Conservation (phyloP, 306 rosid species). For the Astragalus membranaceus region DNA sequence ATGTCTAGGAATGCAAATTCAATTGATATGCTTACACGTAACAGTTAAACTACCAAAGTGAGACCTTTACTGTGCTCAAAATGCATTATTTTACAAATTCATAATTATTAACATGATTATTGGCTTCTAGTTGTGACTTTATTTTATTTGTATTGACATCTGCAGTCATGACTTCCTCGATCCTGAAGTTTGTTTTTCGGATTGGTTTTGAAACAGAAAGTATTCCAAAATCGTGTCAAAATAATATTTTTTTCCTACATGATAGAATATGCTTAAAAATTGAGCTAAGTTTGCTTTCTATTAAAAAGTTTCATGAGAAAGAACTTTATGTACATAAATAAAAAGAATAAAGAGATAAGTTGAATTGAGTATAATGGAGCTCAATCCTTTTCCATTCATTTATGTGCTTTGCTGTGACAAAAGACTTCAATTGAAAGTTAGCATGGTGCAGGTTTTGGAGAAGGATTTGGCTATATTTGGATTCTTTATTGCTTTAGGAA, state of each 20-base stretch:
- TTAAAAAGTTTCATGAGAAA: background rate
- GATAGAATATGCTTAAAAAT: background rate
- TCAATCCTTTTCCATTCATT: slow-evolving; percentile 6
- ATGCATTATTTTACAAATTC: background rate
- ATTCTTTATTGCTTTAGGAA: slow-evolving; percentile 94
- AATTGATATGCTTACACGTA: background rate
- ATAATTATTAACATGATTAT: background rate
- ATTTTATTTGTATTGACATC: slow-evolving; percentile 11
- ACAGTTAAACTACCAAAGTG: background rate
- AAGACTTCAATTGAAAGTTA: slow-evolving; percentile 23
- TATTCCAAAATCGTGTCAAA: background rate
- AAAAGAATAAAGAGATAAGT: slow-evolving; percentile 10
- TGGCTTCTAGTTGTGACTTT: background rate
- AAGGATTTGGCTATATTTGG: slow-evolving; percentile 97
- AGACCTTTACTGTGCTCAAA: background rate
- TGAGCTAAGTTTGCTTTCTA: background rate
- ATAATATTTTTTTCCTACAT: background rate
- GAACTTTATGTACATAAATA: background rate
- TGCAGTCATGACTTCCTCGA: background rate
- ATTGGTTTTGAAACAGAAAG: background rate
- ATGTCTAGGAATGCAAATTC: slow-evolving; percentile 8
- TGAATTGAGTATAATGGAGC: slow-evolving; percentile 2
- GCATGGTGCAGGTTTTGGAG: slow-evolving; percentile 77
- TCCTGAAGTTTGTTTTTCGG: background rate
- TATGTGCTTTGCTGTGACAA: background rate